A percentile compares a stretch with the other conserved stretches of the same genome.
Evolutionary conservation across 2,329 filamentous ascomycete species (phyloP).

Genomic region (Fusarium citri): DNA sequence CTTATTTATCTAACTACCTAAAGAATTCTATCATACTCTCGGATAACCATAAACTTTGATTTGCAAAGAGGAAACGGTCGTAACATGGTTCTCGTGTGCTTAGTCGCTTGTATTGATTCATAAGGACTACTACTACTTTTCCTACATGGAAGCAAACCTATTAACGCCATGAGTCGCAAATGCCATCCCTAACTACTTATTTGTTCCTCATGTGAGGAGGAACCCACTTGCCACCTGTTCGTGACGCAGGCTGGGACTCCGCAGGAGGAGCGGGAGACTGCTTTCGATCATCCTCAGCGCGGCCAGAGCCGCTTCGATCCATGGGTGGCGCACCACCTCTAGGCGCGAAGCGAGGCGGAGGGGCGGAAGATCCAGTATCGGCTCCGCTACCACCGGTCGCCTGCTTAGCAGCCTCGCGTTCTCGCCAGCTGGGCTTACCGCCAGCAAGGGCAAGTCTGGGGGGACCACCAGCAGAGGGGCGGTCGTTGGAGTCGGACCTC

Average conservation of each 20-base stretch:
- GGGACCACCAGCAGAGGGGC: conserved; percentile 58
- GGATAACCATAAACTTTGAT: conserved; percentile 20
- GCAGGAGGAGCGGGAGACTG: conserved; percentile 57
- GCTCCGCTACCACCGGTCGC: conserved; percentile 51
- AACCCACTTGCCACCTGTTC: conserved; percentile 69
- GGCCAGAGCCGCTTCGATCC: conserved; percentile 58
- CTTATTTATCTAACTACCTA: conserved; percentile 4
- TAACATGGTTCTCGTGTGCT: conserved; percentile 46
- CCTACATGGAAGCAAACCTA: conserved; percentile 52
- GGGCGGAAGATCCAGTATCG: conserved; percentile 50
- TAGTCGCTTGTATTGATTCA: conserved; percentile 45
- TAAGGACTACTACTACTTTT: conserved; percentile 45
- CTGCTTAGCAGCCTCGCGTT: conserved; percentile 70
- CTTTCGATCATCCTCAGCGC: conserved; percentile 53
- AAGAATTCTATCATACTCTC: conserved; percentile 9
- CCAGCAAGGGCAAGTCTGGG: conserved; percentile 70
- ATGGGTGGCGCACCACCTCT: conserved; percentile 57
- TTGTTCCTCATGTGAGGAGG: conserved; percentile 59
- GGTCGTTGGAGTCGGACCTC: conserved; percentile 62
- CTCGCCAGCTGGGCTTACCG: conserved; percentile 77
- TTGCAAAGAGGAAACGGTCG: conserved; percentile 7
- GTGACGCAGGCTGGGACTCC: conserved; percentile 65
- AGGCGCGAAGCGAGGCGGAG: conserved; percentile 55
- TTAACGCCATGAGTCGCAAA: conserved; percentile 53
- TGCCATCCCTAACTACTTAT: conserved; percentile 32